phyloP scores from a whole-genome alignment of 495 filamentous ascomycete genomes.

The Articulospora tetracladia region DNA sequence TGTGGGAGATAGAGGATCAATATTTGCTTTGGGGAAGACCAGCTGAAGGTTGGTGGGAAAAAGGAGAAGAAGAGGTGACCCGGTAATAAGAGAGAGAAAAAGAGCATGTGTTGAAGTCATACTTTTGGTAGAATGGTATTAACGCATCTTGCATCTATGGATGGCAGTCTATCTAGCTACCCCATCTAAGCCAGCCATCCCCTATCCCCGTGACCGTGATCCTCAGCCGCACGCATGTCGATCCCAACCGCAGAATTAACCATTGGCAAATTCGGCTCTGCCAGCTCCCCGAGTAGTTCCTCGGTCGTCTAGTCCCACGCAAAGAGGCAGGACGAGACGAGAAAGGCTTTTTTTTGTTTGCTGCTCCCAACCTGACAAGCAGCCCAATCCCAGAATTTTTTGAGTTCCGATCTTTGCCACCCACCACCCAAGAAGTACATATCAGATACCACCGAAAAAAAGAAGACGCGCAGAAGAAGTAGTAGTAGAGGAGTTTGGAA shows the following conservation, averaged over 20 bases:
- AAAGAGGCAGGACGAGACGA: background rate
- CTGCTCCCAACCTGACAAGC: background rate
- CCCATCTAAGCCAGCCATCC: background rate
- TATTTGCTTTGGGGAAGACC: background rate
- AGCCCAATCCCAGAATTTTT: background rate
- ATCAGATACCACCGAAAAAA: background rate
- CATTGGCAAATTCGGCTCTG: background rate
- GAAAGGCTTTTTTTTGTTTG: background rate
- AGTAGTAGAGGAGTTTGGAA: background rate
- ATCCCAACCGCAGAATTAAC: too few relatives aligned
- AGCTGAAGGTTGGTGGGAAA: background rate
- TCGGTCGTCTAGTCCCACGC: too few relatives aligned
- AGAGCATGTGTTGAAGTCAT: too few relatives aligned
- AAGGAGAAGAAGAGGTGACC: background rate
- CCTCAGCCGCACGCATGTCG: too few relatives aligned
- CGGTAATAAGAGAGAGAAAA: too few relatives aligned
- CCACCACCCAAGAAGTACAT: constrained; percentile 1
- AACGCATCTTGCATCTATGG: background rate
- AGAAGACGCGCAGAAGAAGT: background rate
- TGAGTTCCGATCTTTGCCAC: background rate
- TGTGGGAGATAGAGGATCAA: background rate
- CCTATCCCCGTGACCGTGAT: background rate
- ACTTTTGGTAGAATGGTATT: background rate
- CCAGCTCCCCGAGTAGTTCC: background rate
- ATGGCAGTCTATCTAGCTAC: background rate